Percentiles rank a stretch among this genome's conserved stretches.
phyloP scores from a whole-genome alignment of 169 alveolate genomes.

The Perkinsus marinus region DNA sequence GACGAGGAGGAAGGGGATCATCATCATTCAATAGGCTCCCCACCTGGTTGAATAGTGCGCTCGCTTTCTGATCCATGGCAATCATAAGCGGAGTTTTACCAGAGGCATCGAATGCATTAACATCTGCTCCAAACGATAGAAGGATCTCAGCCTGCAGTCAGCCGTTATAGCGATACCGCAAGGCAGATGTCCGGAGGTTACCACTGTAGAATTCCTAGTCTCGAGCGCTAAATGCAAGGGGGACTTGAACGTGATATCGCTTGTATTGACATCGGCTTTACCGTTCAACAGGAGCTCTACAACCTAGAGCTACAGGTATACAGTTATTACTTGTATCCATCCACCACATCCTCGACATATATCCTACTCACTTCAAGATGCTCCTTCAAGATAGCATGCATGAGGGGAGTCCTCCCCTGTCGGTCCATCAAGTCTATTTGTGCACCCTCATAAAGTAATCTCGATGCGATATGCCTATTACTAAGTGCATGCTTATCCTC shows the following conservation, averaged over 20 bases:
- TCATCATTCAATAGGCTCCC: too few species aligned
- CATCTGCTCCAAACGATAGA: not conserved
- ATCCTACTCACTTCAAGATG: not conserved
- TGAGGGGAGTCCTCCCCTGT: not conserved
- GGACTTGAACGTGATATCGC: not conserved
- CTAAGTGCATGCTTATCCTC: too few species aligned
- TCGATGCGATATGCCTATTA: not conserved
- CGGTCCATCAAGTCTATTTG: not conserved
- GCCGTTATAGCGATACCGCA: not conserved
- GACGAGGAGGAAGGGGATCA: too few species aligned
- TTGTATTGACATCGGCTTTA: not conserved
- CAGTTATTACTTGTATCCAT: not conserved
- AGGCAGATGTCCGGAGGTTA: not conserved
- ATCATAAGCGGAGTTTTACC: slow-evolving; percentile 1
- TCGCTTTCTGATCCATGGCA: not conserved
- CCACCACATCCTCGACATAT: not conserved
- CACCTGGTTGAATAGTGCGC: not conserved
- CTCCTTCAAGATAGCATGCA: not conserved
- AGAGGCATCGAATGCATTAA: not conserved
- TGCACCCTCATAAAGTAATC: not conserved
- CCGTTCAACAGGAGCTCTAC: not conserved
- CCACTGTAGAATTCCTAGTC: not conserved
- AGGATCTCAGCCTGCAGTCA: not conserved
- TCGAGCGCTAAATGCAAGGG: not conserved
- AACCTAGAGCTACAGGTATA: not conserved